Conservation (phyloP, 31 red algal genomes). For the Odonthalia washingtoniensis region DNA sequence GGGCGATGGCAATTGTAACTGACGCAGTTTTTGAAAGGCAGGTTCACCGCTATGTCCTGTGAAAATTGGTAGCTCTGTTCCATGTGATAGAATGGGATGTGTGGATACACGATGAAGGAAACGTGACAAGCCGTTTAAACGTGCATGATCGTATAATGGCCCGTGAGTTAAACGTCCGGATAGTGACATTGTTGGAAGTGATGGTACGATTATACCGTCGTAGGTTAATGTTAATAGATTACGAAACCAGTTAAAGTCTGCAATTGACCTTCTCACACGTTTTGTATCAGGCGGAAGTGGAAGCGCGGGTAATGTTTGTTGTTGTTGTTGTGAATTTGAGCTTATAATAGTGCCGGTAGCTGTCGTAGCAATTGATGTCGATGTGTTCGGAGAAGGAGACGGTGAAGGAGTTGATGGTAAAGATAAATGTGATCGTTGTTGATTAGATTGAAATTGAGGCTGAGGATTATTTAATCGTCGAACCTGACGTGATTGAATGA, state of each 20-base stretch:
- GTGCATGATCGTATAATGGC: conserved; percentile 52
- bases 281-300: no score
- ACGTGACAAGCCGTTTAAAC: conserved; percentile 40
- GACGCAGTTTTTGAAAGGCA: conserved; percentile 49
- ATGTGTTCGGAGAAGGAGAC: neutral
- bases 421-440: neutral
- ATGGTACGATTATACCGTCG: conserved; percentile 75
- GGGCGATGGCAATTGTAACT: conserved; percentile 38
- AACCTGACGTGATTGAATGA: conserved; percentile 35
- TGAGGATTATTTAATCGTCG: no score
- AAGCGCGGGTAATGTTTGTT: no score
- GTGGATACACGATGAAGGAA: conserved; percentile 65
- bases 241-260: conserved; percentile 73
- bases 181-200: conserved; percentile 55
- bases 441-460: neutral
- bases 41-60: conserved; percentile 52
- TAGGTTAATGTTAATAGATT: conserved; percentile 37
- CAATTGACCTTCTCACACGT: conserved; percentile 57
- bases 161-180: conserved; percentile 60
- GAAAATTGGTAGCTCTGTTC: conserved; percentile 62
- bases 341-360: no score
- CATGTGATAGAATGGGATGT: conserved; percentile 57
- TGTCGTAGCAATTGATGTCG: neutral
- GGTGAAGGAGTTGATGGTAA: neutral
- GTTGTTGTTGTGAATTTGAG: no score